These are phyloP conservation scores for Xylaria telfairii DNA, from an alignment of 495 filamentous ascomycete genomes.

Conservation along the genomic window DNA sequence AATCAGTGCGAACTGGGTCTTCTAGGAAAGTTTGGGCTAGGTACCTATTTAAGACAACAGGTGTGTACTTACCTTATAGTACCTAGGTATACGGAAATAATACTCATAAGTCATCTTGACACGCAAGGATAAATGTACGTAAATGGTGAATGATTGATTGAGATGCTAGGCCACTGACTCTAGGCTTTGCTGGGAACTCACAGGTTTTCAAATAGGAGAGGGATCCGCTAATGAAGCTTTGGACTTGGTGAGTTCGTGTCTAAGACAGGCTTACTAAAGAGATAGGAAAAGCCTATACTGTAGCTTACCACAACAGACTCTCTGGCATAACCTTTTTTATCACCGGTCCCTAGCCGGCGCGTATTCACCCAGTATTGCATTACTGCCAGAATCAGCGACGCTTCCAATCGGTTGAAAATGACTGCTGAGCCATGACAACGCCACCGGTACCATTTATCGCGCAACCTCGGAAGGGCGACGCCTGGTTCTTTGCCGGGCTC, in stretches of 20 bases:
- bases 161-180: background rate
- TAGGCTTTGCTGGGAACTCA: background rate
- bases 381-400: background rate
- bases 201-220: background rate
- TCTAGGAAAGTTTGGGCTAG: background rate
- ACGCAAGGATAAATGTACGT: background rate
- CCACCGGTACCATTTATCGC: slow-evolving; percentile 35
- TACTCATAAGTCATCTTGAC: background rate
- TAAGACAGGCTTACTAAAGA: background rate
- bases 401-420: background rate
- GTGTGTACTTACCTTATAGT: background rate
- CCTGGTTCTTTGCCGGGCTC: slow-evolving; percentile 55
- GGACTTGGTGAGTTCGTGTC: background rate
- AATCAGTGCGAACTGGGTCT: background rate
- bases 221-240: background rate
- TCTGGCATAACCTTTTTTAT: background rate
- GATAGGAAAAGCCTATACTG: background rate
- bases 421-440: slow-evolving; percentile 18
- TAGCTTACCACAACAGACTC: background rate
- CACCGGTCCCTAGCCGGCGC: background rate
- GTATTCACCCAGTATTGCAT: background rate
- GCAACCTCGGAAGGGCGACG: slow-evolving; percentile 38
- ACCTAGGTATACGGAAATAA: too few relatives aligned
- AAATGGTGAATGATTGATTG: background rate
- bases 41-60: background rate